Base-by-base conservation (phyloP, 2,329 filamentous ascomycete genomes). In the Arachnopeziza araneosa region DNA sequence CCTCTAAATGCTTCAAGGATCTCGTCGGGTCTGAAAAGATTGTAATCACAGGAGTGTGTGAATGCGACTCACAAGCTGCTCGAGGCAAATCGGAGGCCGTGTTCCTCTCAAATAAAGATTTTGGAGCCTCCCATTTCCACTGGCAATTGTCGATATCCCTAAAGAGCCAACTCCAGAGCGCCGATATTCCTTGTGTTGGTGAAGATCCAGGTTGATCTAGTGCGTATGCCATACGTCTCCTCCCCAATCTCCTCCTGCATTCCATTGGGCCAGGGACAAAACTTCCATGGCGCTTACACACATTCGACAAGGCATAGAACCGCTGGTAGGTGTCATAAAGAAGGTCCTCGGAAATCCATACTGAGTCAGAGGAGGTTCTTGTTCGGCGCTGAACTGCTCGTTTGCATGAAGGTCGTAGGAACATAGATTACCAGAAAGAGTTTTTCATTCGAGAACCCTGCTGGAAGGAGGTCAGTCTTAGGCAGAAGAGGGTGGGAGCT, bases 301-400 rank as follows among this genome's bases (percentile, higher is more conserved):
- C 63, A 49, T 63, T 67, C 22, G 73, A 75, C 1, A 70, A 61
- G 49, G 68, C 64, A 56, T 70, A 76, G 67, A 77, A 80, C 21
- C 77, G 75, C 53, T 78, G 76, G 65, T 85, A 82, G 2, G 80
- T 79, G 56, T 74, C 72, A 5, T 5, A 32, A 17, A 88, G 77
- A 24, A 81, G 66, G 52, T 82, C 76, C 66, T 89, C 85, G 30
- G 80, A 79, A 63, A 88, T 78, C 83, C 85, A 88, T 65, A 86
- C 69, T 51, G 76, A 73, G 56, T 82, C 79, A n/a, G 24, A 54
- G 32, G 12, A 44, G 3, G 17, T 3, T 44, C 50, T 49, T 56
- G 32, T 17, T 50, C 49, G 22, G 2, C 48, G 24, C 51, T 51
- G 48, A 14, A 51, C 44, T 21, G 24, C 48, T 51, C 26, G 23